Base-by-base conservation (phyloP, 306 rosid genomes). In the Canavalia gladiata region DNA sequence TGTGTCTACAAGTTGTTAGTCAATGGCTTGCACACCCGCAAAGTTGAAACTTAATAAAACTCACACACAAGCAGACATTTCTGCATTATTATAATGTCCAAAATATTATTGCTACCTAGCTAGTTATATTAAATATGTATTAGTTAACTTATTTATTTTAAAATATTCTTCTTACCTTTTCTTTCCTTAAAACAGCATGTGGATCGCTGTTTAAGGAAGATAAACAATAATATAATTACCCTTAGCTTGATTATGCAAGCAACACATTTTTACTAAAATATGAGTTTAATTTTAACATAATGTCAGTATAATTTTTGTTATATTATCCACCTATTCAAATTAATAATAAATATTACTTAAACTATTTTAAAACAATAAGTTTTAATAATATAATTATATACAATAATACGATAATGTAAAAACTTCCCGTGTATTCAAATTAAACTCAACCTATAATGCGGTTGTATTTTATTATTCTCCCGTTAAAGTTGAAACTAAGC, bases 401-500 rank as follows among this genome's bases (percentile, higher is more conserved):
- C 25, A 18, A 18, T 18, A 18, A 18, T 18, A 18, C 25, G 25
- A 18, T 18, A 18, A 18, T 18, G 25, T 18, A 18, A 18, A 18
- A 18, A 18, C 25, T 18, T 18, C 25, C 25, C 25, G 25, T 18
- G 25, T 18, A 18, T 18, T 18, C 25, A 18, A 18, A 18, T 18
- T 18, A 18, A 18, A 18, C 25, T 18, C 25, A 18, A 18, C 25
- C 52, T 13, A 72, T 39, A 8, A 39, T 25, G 37, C 34, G 42
- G 28, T 13, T 5, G 65, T 5, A 51, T 2, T 55, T 54, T 18
- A 18, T 52, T 34, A 7, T 34, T 52, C 34, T 18, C 25, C n/a
- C 34, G 54, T 72, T 18, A 13, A 41, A 42, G 11, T 42, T 43
- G 18, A 68, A 69, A 47, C 45, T 41, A 74, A 68, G 43, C 54